These are phyloP conservation scores for Ophiosphaerella narmari DNA, from an alignment of 2,329 filamentous ascomycete species.

Conservation along the genomic window DNA sequence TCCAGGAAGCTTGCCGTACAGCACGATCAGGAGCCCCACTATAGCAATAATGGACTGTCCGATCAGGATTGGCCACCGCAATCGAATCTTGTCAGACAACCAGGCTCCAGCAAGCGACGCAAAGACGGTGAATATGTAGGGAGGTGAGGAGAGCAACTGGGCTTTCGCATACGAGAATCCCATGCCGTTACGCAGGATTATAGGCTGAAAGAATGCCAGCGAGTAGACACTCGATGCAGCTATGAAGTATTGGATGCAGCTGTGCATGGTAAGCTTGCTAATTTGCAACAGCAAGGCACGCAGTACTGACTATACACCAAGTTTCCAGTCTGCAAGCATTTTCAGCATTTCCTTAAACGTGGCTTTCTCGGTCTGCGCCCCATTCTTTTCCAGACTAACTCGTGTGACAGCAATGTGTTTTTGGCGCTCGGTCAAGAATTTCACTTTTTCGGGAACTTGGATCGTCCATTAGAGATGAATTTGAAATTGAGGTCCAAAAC, in stretches of 20 bases:
- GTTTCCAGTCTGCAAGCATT: conserved; percentile 37
- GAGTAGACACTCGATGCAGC: conserved; percentile 33
- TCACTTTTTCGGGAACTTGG: conserved; percentile 31
- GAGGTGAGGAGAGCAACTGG: conserved; percentile 29
- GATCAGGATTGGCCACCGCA: conserved; percentile 29
- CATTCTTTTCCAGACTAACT: conserved; percentile 32
- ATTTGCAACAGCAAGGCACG: not conserved
- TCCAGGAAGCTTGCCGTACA: conserved; percentile 26
- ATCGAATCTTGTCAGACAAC: conserved; percentile 26
- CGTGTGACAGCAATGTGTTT: conserved; percentile 29
- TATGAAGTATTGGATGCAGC: conserved; percentile 37
- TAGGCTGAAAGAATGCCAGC: conserved; percentile 28
- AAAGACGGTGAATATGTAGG: conserved; percentile 29
- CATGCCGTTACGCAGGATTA: conserved; percentile 33
- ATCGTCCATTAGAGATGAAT: not conserved
- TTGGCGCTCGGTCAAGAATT: conserved; percentile 32
- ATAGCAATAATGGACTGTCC: conserved; percentile 23
- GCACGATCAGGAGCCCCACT: conserved; percentile 23
- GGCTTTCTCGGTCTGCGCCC: conserved; percentile 26
- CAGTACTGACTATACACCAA: conserved; percentile 29
- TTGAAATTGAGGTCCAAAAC: not conserved
- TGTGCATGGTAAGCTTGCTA: not conserved
- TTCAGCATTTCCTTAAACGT: conserved; percentile 26
- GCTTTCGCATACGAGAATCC: conserved; percentile 28
- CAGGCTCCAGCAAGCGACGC: conserved; percentile 21